A percentile compares a stretch with the other conserved stretches of the same genome.
phyloP scores from a whole-genome alignment of 1,284 basidiomycete genomes.

The Ustilago loliicola region DNA sequence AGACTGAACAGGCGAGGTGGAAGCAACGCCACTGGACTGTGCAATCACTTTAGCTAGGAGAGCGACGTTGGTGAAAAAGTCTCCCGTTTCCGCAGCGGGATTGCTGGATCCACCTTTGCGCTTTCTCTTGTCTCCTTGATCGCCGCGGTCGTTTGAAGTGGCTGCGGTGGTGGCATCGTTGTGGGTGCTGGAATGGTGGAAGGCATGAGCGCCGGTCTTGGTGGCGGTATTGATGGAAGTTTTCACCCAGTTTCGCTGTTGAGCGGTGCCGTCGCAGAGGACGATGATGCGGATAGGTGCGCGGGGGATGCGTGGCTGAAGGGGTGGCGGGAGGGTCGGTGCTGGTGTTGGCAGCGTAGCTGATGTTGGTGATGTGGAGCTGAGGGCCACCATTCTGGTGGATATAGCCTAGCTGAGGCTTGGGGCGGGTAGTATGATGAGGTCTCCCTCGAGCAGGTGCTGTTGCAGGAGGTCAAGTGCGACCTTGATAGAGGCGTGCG shows the following conservation, averaged over 20 bases:
- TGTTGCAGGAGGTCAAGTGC: background rate
- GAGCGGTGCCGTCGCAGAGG: constrained; percentile 58
- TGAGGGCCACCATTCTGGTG: background rate
- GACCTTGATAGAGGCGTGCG: too few species aligned
- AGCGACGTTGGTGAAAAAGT: constrained; percentile 60
- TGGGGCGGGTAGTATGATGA: background rate
- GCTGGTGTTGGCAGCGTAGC: background rate
- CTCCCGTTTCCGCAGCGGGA: constrained; percentile 25
- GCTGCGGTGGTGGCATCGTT: background rate
- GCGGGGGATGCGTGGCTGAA: constrained; percentile 35
- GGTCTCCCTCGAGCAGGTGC: background rate
- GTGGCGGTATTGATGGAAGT: constrained; percentile 19
- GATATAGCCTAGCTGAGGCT: background rate
- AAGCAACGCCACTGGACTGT: constrained; percentile 8
- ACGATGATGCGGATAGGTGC: constrained; percentile 51
- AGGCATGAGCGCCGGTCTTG: background rate
- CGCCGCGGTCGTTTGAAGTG: constrained; percentile 4
- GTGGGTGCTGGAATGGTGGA: background rate
- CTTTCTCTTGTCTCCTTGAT: constrained; percentile 6
- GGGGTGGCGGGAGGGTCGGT: constrained; percentile 10
- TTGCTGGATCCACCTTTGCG: background rate
- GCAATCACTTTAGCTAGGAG: constrained; percentile 53
- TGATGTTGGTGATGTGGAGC: background rate
- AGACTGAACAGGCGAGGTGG: constrained; percentile 4
- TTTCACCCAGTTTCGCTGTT: constrained; percentile 52